These are phyloP conservation scores for Pseudonectria foliicola DNA, from an alignment of 2,329 filamentous ascomycete genomes.

Conservation along the genomic window DNA sequence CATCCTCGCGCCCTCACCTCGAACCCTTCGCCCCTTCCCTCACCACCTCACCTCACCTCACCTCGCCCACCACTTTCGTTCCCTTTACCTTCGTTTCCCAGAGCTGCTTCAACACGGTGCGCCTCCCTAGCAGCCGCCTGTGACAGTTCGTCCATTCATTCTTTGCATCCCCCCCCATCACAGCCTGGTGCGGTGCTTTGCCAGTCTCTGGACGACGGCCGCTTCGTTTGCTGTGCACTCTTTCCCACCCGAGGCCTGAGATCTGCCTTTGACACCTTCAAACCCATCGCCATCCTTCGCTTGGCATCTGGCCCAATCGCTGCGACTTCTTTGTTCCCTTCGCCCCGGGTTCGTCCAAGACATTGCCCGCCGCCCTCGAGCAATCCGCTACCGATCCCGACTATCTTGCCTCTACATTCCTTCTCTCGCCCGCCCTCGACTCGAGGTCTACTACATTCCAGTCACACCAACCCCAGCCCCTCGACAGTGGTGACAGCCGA, in stretches of 20 bases:
- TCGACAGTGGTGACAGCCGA: slow-evolving; percentile 5
- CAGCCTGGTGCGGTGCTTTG: slow-evolving; percentile 8
- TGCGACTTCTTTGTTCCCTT: slow-evolving; percentile 8
- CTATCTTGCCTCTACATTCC: slow-evolving; percentile 19
- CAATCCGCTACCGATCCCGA: slow-evolving; percentile 15
- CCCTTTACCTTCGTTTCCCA: slow-evolving; percentile 4
- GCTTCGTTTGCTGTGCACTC: neutral
- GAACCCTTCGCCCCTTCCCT: slow-evolving; percentile 3
- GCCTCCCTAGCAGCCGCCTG: slow-evolving; percentile 14
- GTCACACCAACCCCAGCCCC: slow-evolving; percentile 12
- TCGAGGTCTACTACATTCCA: slow-evolving; percentile 24
- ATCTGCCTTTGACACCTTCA: slow-evolving; percentile 1
- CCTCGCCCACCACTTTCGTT: slow-evolving; percentile 7
- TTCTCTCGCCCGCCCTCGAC: slow-evolving; percentile 16
- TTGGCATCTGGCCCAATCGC: slow-evolving; percentile 22
- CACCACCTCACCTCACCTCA: slow-evolving; percentile 7
- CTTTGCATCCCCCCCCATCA: slow-evolving; percentile 2
- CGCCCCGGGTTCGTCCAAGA: slow-evolving; percentile 15
- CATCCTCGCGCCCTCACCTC: slow-evolving; percentile 8
- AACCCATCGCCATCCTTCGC: no score
- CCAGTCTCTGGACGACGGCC: no score
- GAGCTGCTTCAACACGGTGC: slow-evolving; percentile 15
- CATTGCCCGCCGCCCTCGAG: slow-evolving; percentile 15
- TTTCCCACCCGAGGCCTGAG: slow-evolving; percentile 8
- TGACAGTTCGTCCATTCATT: slow-evolving; percentile 24